Base-by-base conservation (phyloP, 163 green algal genomes). In the Chlorella variabilis region DNA sequence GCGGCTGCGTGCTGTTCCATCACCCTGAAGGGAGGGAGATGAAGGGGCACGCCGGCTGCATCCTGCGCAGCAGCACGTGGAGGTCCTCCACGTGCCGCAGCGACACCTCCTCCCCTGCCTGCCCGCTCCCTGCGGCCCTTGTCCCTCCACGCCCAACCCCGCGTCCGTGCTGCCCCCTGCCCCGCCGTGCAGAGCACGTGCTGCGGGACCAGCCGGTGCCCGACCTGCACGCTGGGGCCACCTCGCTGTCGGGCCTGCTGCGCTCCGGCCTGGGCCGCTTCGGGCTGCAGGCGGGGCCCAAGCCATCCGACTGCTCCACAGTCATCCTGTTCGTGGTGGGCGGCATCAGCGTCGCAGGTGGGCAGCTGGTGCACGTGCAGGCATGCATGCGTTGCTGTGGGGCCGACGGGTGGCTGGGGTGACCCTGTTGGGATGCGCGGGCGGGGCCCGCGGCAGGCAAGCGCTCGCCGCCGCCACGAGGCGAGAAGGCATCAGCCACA, bases 321-420 rank as follows among this genome's bases (percentile, higher is more conserved):
- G 76, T 95, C n/a, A 49, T 95, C 27, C 39, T 95, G 33, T 95
- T 95, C 86, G 89, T 95, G n/a, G 81, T 95, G 75, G 92, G 92
- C 5, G 92, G 91, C 27, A 45, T 80, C 27, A 69, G 54, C 51
- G 3, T 41, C 2, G 56, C 51, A 21, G 73, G 56, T 54, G 38
- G 0, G 56, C 25, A 38, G 51, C 31, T 42, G 69, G 2, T n/a
- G n/a, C n/a, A n/a, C n/a, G n/a, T n/a, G 15, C 45, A 54, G 45
- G 45, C 45, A 11, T 23, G 29, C 59, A 4, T 11, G 27, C 6
- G 59, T 13, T 39, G 27, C 29, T 11, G 27, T 4, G 54, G 9
- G 54, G 54, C 18, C 25, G 54, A 4, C 15, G 54, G 9, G 25
- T 25, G 15, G 25, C 4, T 62, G 54, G 54, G 54, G 54, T 25